Conservation (phyloP, 2,329 filamentous ascomycete genomes). For the Aspergillus viridinutans region DNA sequence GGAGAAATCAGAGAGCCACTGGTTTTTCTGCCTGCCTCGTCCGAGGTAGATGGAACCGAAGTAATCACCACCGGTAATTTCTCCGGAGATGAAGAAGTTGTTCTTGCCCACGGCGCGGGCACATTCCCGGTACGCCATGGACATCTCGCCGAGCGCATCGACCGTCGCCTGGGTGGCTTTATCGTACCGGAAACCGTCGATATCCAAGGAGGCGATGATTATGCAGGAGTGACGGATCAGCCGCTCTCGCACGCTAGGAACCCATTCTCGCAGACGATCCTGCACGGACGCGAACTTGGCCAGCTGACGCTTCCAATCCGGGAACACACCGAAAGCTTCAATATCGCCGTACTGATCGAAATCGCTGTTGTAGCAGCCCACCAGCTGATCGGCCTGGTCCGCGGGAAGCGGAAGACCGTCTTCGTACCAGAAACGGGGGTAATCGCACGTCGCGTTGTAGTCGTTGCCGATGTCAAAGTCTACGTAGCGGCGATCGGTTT, state of each 20-base stretch:
- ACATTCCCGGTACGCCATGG: slow-evolving; percentile 54
- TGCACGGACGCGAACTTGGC: slow-evolving; percentile 63
- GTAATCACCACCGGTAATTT: slow-evolving; percentile 59
- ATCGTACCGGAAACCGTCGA: slow-evolving; percentile 63
- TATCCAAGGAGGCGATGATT: slow-evolving; percentile 55
- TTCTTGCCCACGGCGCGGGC: slow-evolving; percentile 52
- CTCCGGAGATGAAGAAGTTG: slow-evolving; percentile 61
- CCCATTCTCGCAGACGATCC: slow-evolving; percentile 62
- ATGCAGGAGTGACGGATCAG: slow-evolving; percentile 60
- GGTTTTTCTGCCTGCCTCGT: slow-evolving; percentile 53
- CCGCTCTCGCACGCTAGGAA: slow-evolving; percentile 52
- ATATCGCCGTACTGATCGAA: slow-evolving; percentile 62
- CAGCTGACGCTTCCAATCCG: slow-evolving; percentile 59
- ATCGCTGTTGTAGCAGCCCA: slow-evolving; percentile 57
- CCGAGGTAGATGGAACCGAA: slow-evolving; percentile 60
- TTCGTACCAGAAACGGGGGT: slow-evolving; percentile 60
- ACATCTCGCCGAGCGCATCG: slow-evolving; percentile 56
- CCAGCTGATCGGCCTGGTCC: slow-evolving; percentile 44
- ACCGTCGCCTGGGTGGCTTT: slow-evolving; percentile 61
- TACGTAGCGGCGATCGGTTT: slow-evolving; percentile 49
- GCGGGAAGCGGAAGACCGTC: slow-evolving; percentile 48
- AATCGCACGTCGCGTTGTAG: slow-evolving; percentile 51
- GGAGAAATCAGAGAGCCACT: slow-evolving; percentile 43
- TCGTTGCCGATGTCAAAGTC: slow-evolving; percentile 54
- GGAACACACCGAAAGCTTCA: slow-evolving; percentile 58